Conservation (phyloP, 148 eudicot species). For the Nepenthes gracilis region DNA sequence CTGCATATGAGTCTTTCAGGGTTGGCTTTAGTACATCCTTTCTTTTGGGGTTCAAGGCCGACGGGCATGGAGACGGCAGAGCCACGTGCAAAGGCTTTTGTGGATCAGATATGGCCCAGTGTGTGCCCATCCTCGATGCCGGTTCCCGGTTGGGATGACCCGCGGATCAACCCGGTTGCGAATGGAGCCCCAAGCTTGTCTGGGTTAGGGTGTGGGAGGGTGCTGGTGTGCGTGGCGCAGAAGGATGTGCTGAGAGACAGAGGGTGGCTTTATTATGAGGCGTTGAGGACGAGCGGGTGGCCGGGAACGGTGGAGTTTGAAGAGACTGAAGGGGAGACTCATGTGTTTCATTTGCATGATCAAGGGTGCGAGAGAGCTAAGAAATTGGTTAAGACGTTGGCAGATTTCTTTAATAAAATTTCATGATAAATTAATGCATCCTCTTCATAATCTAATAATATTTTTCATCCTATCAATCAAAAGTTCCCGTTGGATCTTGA, state of each 20-base stretch:
- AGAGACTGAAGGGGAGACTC: conserved; percentile 2
- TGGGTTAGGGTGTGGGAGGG: not conserved
- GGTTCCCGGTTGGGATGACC: not conserved
- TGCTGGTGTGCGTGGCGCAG: conserved; percentile 2
- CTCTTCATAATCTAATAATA: no score
- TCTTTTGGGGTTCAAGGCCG: not conserved
- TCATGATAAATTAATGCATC: no score
- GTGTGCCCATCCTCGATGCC: not conserved
- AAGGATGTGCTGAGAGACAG: conserved; percentile 2
- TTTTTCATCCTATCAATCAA: no score
- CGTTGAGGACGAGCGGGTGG: conserved; percentile 6
- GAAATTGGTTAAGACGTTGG: not conserved
- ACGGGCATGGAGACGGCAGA: not conserved
- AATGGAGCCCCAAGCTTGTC: not conserved
- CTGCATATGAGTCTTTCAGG: not conserved
- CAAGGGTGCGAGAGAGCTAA: not conserved
- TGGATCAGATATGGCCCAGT: not conserved
- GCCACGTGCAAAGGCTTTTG: not conserved
- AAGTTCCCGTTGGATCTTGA: no score
- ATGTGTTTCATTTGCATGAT: not conserved
- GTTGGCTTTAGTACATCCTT: conserved; percentile 1
- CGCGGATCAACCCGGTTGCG: not conserved
- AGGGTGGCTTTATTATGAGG: conserved; percentile 5
- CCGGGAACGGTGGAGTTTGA: not conserved
- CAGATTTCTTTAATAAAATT: not conserved